phyloP scores from a whole-genome alignment of 768 basidiomycete species.

The Suillus weaverae region DNA sequence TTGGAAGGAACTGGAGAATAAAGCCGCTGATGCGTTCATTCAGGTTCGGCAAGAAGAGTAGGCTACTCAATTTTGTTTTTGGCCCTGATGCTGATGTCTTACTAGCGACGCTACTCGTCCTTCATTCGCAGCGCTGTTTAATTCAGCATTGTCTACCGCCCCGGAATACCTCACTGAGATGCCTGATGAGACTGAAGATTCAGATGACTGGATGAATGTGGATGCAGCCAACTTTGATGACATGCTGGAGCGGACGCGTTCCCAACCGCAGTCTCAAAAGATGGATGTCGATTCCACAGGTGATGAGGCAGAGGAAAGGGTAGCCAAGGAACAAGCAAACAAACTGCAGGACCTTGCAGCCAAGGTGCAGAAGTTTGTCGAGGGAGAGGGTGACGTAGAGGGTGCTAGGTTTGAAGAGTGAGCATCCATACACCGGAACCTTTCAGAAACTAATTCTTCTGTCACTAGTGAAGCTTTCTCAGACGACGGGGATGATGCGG shows the following conservation, averaged over 20 bases:
- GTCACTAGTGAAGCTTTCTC: slow-evolving; percentile 61
- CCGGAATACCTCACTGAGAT: slow-evolving; percentile 21
- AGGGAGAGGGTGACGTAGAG: slow-evolving; percentile 84
- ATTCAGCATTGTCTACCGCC: slow-evolving; percentile 54
- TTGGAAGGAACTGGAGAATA: slow-evolving; percentile 74
- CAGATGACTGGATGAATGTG: slow-evolving; percentile 86
- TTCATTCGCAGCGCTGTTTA: slow-evolving; percentile 76
- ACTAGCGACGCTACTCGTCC: slow-evolving; percentile 58
- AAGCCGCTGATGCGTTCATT: slow-evolving; percentile 68
- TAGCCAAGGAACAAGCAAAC: slow-evolving; percentile 65
- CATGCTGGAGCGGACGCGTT: slow-evolving; percentile 52
- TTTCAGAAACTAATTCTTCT: slow-evolving; percentile 8
- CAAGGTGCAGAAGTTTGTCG: slow-evolving; percentile 88
- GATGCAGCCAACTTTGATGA: slow-evolving; percentile 75
- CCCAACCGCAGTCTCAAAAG: slow-evolving; percentile 23
- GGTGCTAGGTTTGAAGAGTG: slow-evolving; percentile 93
- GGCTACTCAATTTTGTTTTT: slow-evolving; percentile 27
- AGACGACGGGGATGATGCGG: slow-evolving; percentile 44
- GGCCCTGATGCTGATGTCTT: background rate
- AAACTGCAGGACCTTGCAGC: slow-evolving; percentile 74
- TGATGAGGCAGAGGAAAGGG: slow-evolving; percentile 38
- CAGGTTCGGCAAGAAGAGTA: slow-evolving; percentile 67
- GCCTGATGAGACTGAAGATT: slow-evolving; percentile 53
- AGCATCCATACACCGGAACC: slow-evolving; percentile 29
- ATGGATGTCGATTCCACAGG: slow-evolving; percentile 51